Evolutionary conservation across 1,284 basidiomycete species (phyloP).

Genomic region (Leccinum pallidistipes): DNA sequence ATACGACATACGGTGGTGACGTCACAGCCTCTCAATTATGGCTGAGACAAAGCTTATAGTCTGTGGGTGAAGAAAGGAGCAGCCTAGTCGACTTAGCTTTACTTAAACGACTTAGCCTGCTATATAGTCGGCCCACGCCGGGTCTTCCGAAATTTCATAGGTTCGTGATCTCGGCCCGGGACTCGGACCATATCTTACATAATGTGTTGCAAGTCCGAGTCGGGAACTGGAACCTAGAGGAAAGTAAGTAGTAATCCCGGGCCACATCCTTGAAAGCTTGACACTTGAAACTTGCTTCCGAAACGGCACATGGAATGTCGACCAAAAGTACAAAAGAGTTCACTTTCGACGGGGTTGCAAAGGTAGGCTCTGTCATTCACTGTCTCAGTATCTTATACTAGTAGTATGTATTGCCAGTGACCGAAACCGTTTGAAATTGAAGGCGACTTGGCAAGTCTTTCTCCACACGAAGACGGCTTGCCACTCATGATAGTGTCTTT

Average conservation of each 20-base stretch:
- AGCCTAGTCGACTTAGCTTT: too few species aligned
- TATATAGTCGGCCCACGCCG: too few species aligned
- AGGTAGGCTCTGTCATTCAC: constrained; percentile 37
- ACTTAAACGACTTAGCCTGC: too few species aligned
- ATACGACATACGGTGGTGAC: too few species aligned
- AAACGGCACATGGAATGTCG: constrained; percentile 25
- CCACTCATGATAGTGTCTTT: neutral
- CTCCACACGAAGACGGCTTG: neutral
- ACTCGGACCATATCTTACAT: too few species aligned
- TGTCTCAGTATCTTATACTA: neutral
- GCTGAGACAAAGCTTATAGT: too few species aligned
- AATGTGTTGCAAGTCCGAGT: neutral
- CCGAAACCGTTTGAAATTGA: constrained; percentile 18
- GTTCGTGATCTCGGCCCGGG: neutral
- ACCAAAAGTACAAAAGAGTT: constrained; percentile 36
- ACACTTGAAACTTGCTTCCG: neutral
- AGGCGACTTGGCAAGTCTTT: constrained; percentile 58
- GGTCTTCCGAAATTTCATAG: constrained; percentile 2
- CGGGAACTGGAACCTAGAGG: too few species aligned
- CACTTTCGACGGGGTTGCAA: constrained; percentile 53
- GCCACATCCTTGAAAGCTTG: neutral
- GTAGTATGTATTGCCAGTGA: too few species aligned
- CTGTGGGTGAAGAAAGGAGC: too few species aligned
- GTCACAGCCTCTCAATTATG: too few species aligned
- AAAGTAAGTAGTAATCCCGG: too few species aligned